phyloP scores from a whole-genome alignment of 345 rosid genomes.

The Gynandropsis gynandra region DNA sequence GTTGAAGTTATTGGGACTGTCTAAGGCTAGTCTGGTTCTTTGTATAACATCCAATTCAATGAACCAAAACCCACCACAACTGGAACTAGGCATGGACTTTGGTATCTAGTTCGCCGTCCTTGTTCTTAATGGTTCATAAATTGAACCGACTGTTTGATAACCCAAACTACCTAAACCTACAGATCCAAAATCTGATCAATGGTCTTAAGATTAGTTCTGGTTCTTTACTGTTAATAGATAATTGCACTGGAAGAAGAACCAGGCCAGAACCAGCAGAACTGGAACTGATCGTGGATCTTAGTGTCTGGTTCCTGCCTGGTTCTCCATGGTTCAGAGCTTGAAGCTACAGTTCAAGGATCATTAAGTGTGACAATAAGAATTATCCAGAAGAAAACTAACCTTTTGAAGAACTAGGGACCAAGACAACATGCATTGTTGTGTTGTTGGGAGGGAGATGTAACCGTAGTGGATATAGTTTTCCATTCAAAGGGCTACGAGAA shows the following conservation, averaged over 20 bases:
- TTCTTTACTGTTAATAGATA: too few relatives aligned
- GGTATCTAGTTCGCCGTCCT: background rate
- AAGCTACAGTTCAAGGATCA: too few relatives aligned
- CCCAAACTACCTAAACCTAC: constrained; percentile 40
- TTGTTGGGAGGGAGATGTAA: constrained; percentile 95
- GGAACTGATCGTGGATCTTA: too few relatives aligned
- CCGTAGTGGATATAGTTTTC: constrained; percentile 69
- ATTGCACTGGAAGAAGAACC: too few relatives aligned
- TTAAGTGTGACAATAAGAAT: background rate
- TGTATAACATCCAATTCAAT: too few relatives aligned
- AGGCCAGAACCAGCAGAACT: too few relatives aligned
- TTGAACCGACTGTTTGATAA: background rate
- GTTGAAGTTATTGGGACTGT: too few relatives aligned
- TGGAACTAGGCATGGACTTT: background rate
- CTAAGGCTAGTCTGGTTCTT: too few relatives aligned
- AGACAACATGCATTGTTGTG: constrained; percentile 60
- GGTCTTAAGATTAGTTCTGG: too few relatives aligned
- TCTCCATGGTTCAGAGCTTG: too few relatives aligned
- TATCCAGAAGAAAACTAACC: constrained; percentile 26
- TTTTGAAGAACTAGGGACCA: constrained; percentile 51
- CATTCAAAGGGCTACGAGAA: constrained; percentile 63
- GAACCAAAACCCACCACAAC: too few relatives aligned
- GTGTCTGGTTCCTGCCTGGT: background rate
- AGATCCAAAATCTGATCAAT: constrained; percentile 42
- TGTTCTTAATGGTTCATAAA: background rate